Base-by-base conservation (phyloP, 2,329 filamentous ascomycete species). In the Septoria linicola region DNA sequence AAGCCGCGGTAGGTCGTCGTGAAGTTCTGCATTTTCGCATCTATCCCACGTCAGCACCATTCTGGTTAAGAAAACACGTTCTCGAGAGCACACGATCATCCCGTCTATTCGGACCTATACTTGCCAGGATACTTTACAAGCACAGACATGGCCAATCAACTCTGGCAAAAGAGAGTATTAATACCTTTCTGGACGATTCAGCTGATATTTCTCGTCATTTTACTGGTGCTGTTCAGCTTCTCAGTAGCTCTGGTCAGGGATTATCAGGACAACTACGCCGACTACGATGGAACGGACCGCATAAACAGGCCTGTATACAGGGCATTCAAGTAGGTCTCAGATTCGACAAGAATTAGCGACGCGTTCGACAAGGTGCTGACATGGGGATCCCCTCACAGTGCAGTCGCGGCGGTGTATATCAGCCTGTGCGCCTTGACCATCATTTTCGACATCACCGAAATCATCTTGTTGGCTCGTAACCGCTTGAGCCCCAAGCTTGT, bases 161-260 rank as follows among this genome's bases (percentile, higher is more conserved):
- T 64, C 14, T 67, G 64, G 63, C 37, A 51, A 21, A 66, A 66
- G 57, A 51, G 57, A 30, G 59, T 63, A 32, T 55, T 63, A 36
- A 56, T 66, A 14, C 63, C 65, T 2, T 56, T 66, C 50, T 67
- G 63, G 63, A 41, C 57, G 3, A 19, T 63, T 16, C 54, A 66
- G 44, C 23, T 59, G 6, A 19, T 59, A 19, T 51, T 57, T 34
- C 40, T 56, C 44, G 35, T 57, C 30, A 50, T 64, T 36, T 34
- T 58, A 39, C 35, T 59, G 35, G 45, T 43, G 23, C 34, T 37
- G 11, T 27, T 50, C 17, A 41, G 25, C 17, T 39, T 54, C 20
- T 43, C 50, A 11, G 30, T 54, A 32, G 37, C 40, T 25, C 30
- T 47, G 6, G 27, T 51, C 21, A 43, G 27, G 19, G 36, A 49